Conservation (phyloP, 495 filamentous ascomycete genomes). For the Aspergillus heteromorphus region DNA sequence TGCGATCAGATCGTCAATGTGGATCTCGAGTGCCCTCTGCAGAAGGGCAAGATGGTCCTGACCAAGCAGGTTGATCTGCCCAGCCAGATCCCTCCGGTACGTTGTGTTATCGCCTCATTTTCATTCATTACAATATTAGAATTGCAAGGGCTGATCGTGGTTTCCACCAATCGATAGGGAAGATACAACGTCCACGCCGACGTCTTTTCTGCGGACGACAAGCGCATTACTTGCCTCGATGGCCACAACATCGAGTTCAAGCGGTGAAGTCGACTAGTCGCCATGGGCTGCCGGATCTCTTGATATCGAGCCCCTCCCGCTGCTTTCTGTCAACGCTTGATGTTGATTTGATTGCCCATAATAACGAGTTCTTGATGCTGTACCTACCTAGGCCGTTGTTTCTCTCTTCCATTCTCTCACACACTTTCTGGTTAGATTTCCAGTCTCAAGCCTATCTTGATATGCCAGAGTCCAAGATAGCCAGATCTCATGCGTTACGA, state of each 20-base stretch:
- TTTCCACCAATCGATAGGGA: conserved; percentile 51
- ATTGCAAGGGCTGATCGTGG: conserved; percentile 7
- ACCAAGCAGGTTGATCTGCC: conserved; percentile 81
- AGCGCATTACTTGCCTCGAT: conserved; percentile 76
- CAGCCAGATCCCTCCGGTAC: conserved; percentile 81
- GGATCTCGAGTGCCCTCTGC: conserved; percentile 81
- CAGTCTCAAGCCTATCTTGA: not conserved
- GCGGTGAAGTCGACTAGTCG: conserved; percentile 2
- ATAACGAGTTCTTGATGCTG: not conserved
- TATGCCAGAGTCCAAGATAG: not conserved
- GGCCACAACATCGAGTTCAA: conserved; percentile 46
- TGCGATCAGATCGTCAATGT: conserved; percentile 86
- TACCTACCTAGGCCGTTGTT: not conserved
- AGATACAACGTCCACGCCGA: conserved; percentile 85
- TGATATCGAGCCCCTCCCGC: not conserved
- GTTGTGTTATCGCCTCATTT: conserved; percentile 43
- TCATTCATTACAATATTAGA: not conserved
- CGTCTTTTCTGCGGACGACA: conserved; percentile 62
- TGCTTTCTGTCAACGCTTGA: not conserved
- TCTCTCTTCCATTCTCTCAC: not conserved
- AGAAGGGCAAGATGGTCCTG: conserved; percentile 65
- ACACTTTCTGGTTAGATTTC: not conserved
- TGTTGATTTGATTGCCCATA: not conserved
- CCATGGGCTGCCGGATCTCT: not conserved
- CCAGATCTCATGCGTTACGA: not conserved